Conservation (phyloP, 257 asterid genomes). For the Gynochthodes officinalis region DNA sequence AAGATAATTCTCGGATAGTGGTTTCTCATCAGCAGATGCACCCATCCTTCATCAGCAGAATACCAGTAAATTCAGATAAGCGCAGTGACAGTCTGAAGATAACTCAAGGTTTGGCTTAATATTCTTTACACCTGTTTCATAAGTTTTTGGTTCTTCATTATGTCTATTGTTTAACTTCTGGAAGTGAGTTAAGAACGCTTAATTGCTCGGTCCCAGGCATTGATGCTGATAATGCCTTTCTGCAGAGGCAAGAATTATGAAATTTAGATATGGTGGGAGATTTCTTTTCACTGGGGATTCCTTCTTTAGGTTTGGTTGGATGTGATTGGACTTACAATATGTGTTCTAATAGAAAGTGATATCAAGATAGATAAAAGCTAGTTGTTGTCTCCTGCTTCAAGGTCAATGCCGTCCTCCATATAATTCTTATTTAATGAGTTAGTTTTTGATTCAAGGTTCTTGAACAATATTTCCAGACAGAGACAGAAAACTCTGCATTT, state of each 20-base stretch:
- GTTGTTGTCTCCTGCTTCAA: background rate
- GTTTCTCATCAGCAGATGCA: conserved; percentile 59
- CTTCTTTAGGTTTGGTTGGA: background rate
- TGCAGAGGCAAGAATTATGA: background rate
- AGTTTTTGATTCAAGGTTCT: background rate
- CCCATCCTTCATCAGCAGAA: conserved; percentile 49
- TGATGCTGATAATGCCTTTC: background rate
- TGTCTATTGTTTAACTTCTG: background rate
- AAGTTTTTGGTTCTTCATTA: background rate
- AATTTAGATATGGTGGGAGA: background rate
- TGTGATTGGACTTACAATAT: background rate
- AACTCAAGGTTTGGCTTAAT: conserved; percentile 54
- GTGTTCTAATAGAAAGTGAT: too few species aligned
- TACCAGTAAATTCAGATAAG: conserved; percentile 38
- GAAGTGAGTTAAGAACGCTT: conserved; percentile 1
- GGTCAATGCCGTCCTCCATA: background rate
- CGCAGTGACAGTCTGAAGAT: conserved; percentile 56
- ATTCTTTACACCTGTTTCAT: conserved; percentile 8
- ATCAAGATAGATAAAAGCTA: too few species aligned
- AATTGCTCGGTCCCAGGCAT: too few species aligned
- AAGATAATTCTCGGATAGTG: conserved; percentile 54
- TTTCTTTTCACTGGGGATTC: background rate
- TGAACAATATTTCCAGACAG: too few species aligned
- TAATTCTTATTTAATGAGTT: background rate
- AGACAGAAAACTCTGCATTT: background rate